Percentiles rank a stretch among this genome's conserved stretches.
These are phyloP conservation scores for Aspergillus cavernicola DNA, from an alignment of 495 filamentous ascomycete species.

Conservation along the genomic window DNA sequence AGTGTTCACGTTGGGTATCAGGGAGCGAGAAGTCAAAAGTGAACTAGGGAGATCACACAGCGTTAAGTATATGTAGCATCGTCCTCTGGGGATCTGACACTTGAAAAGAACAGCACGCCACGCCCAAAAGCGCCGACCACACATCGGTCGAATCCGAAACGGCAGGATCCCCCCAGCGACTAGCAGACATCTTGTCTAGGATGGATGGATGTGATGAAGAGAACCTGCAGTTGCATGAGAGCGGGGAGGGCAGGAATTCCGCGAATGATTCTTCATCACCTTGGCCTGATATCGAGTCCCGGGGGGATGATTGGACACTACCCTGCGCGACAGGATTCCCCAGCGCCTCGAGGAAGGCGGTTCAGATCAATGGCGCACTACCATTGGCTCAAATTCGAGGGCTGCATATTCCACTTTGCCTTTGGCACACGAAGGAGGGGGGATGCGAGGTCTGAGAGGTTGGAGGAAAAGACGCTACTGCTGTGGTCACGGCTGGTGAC, in stretches of 20 bases:
- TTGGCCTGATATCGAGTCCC: background rate
- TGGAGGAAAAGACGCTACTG: slow-evolving; percentile 11
- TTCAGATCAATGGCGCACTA: background rate
- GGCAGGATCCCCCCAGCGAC: slow-evolving; percentile 2
- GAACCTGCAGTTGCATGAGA: slow-evolving; percentile 13
- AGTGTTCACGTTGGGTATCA: slow-evolving; percentile 13
- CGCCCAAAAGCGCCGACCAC: slow-evolving; percentile 6
- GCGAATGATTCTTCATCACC: slow-evolving; percentile 8
- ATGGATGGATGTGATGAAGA: slow-evolving; percentile 14
- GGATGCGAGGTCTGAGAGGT: slow-evolving; percentile 3
- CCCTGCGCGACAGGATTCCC: slow-evolving; percentile 1
- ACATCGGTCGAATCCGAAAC: slow-evolving; percentile 1
- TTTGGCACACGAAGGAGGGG: slow-evolving; percentile 9
- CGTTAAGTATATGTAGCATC: slow-evolving; percentile 14
- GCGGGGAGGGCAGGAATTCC: slow-evolving; percentile 1
- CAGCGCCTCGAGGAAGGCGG: slow-evolving; percentile 3
- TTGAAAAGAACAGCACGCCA: slow-evolving; percentile 13
- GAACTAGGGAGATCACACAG: slow-evolving; percentile 7
- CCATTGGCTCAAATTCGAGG: slow-evolving; percentile 2
- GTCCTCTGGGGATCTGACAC: background rate
- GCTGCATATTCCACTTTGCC: slow-evolving; percentile 1
- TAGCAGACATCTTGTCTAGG: too few species aligned
- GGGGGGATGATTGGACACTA: slow-evolving; percentile 1
- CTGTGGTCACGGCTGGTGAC: slow-evolving; percentile 9
- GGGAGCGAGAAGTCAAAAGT: background rate